A percentile compares a stretch with the other conserved stretches of the same genome.
These are phyloP conservation scores for Suillus ampliporus DNA, from an alignment of 768 basidiomycete genomes.

Conservation along the genomic window DNA sequence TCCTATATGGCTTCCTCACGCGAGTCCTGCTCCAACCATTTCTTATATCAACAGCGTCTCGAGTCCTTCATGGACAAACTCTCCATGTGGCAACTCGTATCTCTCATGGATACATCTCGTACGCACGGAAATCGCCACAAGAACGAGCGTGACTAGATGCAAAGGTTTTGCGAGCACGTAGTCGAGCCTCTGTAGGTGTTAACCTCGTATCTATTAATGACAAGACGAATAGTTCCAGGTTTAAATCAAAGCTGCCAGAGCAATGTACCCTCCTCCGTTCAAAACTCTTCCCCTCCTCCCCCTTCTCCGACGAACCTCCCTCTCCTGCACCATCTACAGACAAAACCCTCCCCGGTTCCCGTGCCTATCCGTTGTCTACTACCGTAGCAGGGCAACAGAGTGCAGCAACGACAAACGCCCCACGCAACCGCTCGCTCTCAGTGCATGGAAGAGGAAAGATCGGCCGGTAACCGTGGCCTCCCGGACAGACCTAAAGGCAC, in stretches of 20 bases:
- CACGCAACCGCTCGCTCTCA: constrained; percentile 69
- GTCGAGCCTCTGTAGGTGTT: constrained; percentile 67
- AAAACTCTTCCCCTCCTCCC: constrained; percentile 69
- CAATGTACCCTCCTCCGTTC: constrained; percentile 59
- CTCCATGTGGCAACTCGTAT: constrained; percentile 73
- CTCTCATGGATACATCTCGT: constrained; percentile 43
- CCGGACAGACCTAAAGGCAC: too few species aligned
- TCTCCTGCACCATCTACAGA: constrained; percentile 19
- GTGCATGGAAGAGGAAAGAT: constrained; percentile 56
- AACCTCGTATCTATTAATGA: constrained; percentile 4
- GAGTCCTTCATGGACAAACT: constrained; percentile 77
- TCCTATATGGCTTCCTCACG: too few species aligned
- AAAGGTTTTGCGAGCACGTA: constrained; percentile 68
- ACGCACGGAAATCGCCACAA: constrained; percentile 13
- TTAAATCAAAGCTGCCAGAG: constrained; percentile 56
- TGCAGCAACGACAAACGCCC: constrained; percentile 31
- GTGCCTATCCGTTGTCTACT: constrained; percentile 30
- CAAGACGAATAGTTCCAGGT: constrained; percentile 45
- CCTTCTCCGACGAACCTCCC: constrained; percentile 53
- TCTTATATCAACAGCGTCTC: too few species aligned
- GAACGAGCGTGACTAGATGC: constrained; percentile 49
- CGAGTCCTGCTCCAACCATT: too few species aligned
- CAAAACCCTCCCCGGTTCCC: constrained; percentile 18
- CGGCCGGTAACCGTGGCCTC: constrained; percentile 20
- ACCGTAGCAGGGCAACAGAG: constrained; percentile 1